A percentile compares a stretch with the other conserved stretches of the same genome.
These are phyloP conservation scores for Luffa acutangula DNA, from an alignment of 306 rosid genomes.

Conservation along the genomic window DNA sequence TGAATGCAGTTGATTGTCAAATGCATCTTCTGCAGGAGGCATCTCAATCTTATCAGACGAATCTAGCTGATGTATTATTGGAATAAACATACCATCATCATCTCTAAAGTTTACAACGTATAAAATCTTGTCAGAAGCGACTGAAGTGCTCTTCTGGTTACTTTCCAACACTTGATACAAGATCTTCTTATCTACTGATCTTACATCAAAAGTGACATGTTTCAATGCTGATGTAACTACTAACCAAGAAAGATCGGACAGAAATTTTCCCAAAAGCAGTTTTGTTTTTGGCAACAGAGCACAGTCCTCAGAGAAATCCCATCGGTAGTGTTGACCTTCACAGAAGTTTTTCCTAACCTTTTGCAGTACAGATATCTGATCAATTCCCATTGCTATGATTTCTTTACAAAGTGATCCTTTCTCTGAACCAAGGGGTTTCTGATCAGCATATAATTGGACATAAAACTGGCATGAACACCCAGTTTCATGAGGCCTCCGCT, in stretches of 20 bases:
- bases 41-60: conserved; percentile 13
- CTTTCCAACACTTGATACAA: conserved; percentile 52
- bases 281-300: conserved; percentile 45
- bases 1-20: conserved; percentile 22
- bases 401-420: conserved; percentile 52
- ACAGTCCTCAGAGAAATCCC: conserved; percentile 67
- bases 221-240: conserved; percentile 50
- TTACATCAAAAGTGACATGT: conserved; percentile 43
- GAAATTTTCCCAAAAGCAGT: conserved; percentile 52
- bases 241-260: conserved; percentile 70
- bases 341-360: conserved; percentile 36
- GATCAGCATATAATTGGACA: conserved; percentile 55
- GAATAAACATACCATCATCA: conserved; percentile 35
- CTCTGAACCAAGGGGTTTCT: conserved; percentile 75
- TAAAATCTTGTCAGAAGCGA: conserved; percentile 18
- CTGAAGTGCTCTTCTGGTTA: conserved; percentile 13
- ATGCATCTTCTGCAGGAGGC: conserved; percentile 12
- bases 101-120: conserved; percentile 41
- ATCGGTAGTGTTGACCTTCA: conserved; percentile 44
- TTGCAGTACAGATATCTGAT: conserved; percentile 61
- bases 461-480: conserved; percentile 62
- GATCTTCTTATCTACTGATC: conserved; percentile 58
- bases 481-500: conserved; percentile 64
- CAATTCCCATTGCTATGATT: conserved; percentile 34
- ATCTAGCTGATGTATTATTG: conserved; percentile 36